Conservation (phyloP, 2,329 filamentous ascomycete genomes). For the Talaromyces pinophilus region DNA sequence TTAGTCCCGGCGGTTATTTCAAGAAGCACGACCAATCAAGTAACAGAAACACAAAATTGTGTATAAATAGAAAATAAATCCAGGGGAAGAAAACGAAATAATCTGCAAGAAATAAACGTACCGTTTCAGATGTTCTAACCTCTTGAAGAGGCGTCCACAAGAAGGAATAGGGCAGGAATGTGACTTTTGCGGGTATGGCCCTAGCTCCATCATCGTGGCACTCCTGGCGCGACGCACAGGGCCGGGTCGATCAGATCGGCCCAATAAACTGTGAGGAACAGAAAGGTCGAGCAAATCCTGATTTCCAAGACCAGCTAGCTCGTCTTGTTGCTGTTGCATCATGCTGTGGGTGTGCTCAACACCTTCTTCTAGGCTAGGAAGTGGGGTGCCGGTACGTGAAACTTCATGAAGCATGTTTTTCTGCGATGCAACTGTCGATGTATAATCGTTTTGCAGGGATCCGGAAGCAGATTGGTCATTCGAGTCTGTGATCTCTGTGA, state of each 20-base stretch:
- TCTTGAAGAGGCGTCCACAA: slow-evolving; percentile 96
- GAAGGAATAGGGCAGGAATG: slow-evolving; percentile 99
- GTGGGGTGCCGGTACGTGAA: slow-evolving; percentile 87
- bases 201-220: slow-evolving; percentile 93
- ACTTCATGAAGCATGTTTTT: slow-evolving; percentile 74
- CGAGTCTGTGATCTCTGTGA: slow-evolving; percentile 76
- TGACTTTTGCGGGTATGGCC: slow-evolving; percentile 94
- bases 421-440: slow-evolving; percentile 70
- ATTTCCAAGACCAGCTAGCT: slow-evolving; percentile 65
- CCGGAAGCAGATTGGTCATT: slow-evolving; percentile 77
- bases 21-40: slow-evolving; percentile 36
- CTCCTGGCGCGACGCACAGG: slow-evolving; percentile 88
- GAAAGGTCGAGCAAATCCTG: slow-evolving; percentile 62
- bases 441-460: slow-evolving; percentile 66
- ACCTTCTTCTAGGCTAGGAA: slow-evolving; percentile 81
- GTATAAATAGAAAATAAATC: slow-evolving; percentile 30
- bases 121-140: slow-evolving; percentile 98
- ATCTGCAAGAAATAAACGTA: slow-evolving; percentile 55
- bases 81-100: not conserved
- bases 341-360: slow-evolving; percentile 69
- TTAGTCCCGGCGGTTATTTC: slow-evolving; percentile 55
- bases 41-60: slow-evolving; percentile 14
- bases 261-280: slow-evolving; percentile 59
- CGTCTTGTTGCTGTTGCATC: slow-evolving; percentile 48
- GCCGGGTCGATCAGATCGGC: slow-evolving; percentile 63